Evolutionary conservation across 2,329 filamentous ascomycete genomes (phyloP).

Genomic region (Simplicillium sp.): DNA sequence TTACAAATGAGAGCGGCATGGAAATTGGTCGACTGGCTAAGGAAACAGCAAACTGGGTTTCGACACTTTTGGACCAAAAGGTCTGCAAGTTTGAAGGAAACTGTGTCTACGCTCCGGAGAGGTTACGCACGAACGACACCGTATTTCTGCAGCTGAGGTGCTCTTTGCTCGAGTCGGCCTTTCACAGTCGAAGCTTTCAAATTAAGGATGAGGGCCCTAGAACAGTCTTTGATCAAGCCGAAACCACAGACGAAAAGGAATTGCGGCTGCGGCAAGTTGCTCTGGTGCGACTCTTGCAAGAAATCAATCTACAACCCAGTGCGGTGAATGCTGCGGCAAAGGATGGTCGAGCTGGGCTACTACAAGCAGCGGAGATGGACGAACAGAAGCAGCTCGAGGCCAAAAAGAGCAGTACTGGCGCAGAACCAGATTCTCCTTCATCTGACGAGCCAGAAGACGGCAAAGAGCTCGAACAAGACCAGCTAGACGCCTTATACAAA

Average conservation of each 20-base stretch:
- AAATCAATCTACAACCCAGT: constrained; percentile 74
- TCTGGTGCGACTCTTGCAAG: constrained; percentile 79
- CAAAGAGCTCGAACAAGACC: constrained; percentile 86
- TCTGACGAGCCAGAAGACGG: constrained; percentile 72
- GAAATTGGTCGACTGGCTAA: constrained; percentile 84
- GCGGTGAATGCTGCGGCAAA: constrained; percentile 66
- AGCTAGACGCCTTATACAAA: constrained; percentile 85
- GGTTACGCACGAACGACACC: constrained; percentile 81
- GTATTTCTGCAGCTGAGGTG: constrained; percentile 83
- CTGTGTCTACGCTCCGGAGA: constrained; percentile 83
- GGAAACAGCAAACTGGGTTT: constrained; percentile 85
- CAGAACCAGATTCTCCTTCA: constrained; percentile 35
- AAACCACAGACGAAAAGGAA: constrained; percentile 76
- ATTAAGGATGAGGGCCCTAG: constrained; percentile 61
- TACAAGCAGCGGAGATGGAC: constrained; percentile 80
- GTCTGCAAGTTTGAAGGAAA: constrained; percentile 79
- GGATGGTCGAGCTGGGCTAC: constrained; percentile 72
- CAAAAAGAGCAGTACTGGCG: constrained; percentile 20
- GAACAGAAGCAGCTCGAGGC: constrained; percentile 61
- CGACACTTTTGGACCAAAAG: constrained; percentile 80
- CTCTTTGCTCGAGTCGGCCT: constrained; percentile 65
- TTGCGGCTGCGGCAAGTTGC: constrained; percentile 78
- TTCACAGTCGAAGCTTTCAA: constrained; percentile 51
- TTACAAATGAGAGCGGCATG: constrained; percentile 67
- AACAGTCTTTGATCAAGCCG: constrained; percentile 72